Evolutionary conservation across 306 rosid species (phyloP).

Genomic region (Dryas drummondii): DNA sequence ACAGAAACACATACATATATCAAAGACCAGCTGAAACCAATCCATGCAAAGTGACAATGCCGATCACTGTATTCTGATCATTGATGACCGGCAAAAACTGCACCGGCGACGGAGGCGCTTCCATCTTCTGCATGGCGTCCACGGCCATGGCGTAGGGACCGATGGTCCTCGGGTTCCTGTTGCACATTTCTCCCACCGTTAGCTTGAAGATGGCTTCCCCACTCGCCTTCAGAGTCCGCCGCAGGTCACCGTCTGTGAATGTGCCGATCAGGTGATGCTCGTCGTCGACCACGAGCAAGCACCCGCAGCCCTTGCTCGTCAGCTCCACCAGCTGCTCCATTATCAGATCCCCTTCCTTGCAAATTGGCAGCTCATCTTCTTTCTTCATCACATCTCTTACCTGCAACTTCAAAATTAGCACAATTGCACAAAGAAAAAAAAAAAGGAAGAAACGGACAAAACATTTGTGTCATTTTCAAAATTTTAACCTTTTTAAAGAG

Average conservation of each 20-base stretch:
- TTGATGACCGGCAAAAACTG: constrained; percentile 90
- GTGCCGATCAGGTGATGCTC: constrained; percentile 68
- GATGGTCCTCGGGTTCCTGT: constrained; percentile 81
- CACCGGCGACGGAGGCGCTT: constrained; percentile 94
- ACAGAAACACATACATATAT: not conserved
- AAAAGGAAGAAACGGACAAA: not conserved
- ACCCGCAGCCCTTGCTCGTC: constrained; percentile 91
- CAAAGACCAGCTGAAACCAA: constrained; percentile 92
- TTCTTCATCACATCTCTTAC: constrained; percentile 94
- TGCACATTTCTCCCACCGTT: constrained; percentile 88
- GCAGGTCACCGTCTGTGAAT: constrained; percentile 93
- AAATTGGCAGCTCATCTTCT: constrained; percentile 82
- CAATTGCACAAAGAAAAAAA: not conserved
- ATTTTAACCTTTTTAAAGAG: too few relatives aligned
- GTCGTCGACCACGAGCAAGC: constrained; percentile 78
- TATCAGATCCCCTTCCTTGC: constrained; percentile 79
- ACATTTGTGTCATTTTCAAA: too few relatives aligned
- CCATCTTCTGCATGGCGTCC: constrained; percentile 97
- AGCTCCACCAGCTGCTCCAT: constrained; percentile 92
- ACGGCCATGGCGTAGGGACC: constrained; percentile 89
- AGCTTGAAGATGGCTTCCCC: constrained; percentile 91
- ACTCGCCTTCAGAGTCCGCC: constrained; percentile 90
- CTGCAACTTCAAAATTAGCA: constrained; percentile 30
- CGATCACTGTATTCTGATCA: constrained; percentile 59
- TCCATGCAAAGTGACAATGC: constrained; percentile 94